Percentiles rank a stretch among this genome's conserved stretches.
Evolutionary conservation across 148 eudicot genomes (phyloP).

Genomic region (Dysphania ambrosioides): DNA sequence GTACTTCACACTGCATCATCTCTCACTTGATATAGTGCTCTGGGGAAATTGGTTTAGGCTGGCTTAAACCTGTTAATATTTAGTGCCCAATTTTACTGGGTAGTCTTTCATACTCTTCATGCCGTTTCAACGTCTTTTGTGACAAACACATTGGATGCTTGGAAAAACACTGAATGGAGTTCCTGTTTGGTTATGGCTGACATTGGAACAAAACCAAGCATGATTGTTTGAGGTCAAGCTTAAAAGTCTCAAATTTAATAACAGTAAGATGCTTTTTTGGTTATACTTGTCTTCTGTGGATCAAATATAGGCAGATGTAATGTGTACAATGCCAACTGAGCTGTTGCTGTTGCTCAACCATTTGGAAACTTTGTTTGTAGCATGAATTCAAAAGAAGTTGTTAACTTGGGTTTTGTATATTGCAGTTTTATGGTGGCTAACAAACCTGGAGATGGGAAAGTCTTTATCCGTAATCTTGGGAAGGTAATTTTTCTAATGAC

Average conservation of each 20-base stretch:
- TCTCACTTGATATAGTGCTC: neutral
- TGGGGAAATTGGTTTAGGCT: neutral
- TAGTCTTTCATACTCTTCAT: neutral
- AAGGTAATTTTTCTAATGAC: slow-evolving; percentile 40
- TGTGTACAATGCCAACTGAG: too few species aligned
- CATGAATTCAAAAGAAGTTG: neutral
- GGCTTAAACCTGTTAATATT: neutral
- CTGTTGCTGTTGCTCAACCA: neutral
- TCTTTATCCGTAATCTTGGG: slow-evolving; percentile 66
- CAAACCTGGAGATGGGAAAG: slow-evolving; percentile 76
- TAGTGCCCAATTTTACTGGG: neutral
- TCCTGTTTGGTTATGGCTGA: slow-evolving; percentile 2
- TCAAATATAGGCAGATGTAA: too few species aligned
- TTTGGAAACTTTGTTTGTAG: neutral
- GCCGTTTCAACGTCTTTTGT: neutral
- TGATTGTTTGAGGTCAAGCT: neutral
- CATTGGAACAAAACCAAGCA: neutral
- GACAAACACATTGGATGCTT: neutral
- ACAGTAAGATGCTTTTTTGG: too few species aligned
- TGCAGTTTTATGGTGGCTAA: slow-evolving; percentile 63
- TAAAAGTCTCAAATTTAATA: too few species aligned
- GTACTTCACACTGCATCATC: neutral
- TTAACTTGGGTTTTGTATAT: slow-evolving; percentile 13
- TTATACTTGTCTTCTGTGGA: neutral
- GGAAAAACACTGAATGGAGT: neutral